A percentile compares a stretch with the other conserved stretches of the same genome.
These are phyloP conservation scores for Thamnidium elegans DNA, from an alignment of 192 early-diverging fungal genomes.

Conservation along the genomic window DNA sequence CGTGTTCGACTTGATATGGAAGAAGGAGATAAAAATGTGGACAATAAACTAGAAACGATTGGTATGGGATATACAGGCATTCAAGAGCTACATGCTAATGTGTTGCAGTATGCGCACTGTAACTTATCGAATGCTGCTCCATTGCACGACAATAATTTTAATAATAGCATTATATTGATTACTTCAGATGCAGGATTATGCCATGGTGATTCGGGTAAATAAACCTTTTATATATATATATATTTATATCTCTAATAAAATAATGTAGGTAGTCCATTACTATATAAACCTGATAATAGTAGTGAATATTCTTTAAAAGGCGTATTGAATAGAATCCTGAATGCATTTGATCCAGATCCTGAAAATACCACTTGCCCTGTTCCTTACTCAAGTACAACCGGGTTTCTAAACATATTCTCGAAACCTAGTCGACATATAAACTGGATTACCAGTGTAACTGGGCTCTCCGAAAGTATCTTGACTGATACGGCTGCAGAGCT, in stretches of 20 bases:
- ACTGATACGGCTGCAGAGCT: too few relatives aligned
- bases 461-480: background rate
- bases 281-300: background rate
- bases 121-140: background rate
- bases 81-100: background rate
- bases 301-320: background rate
- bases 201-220: conserved; percentile 23
- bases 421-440: background rate
- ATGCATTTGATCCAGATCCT: conserved; percentile 21
- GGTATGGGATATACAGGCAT: conserved; percentile 16
- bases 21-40: background rate
- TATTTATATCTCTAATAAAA: background rate
- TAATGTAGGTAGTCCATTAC: conserved; percentile 11
- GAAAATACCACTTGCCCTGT: conserved; percentile 6
- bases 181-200: conserved; percentile 4
- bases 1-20: background rate
- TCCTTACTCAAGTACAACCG: background rate
- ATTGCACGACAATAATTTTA: background rate
- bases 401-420: conserved; percentile 10
- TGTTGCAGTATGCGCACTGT: conserved; percentile 7
- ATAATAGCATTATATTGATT: background rate
- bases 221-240: background rate
- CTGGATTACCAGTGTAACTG: conserved; percentile 15
- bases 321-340: conserved; percentile 15
- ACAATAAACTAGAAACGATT: background rate